A percentile compares a stretch with the other conserved stretches of the same genome.
Conservation (phyloP, 495 filamentous ascomycete genomes). For the Corynascus novoguineensis region DNA sequence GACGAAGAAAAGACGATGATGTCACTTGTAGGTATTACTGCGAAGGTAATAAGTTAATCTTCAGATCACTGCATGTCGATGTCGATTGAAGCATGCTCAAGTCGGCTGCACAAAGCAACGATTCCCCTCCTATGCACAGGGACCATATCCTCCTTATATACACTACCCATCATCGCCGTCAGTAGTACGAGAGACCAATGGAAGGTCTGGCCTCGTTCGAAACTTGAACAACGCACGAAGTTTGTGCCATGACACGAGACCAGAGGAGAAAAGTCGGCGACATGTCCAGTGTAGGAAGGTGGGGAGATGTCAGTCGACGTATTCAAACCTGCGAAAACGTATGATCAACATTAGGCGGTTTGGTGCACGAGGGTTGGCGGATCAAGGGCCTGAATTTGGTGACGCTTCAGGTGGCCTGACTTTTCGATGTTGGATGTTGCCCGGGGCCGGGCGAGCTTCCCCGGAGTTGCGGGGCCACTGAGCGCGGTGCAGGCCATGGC, state of each 20-base stretch:
- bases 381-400: not conserved
- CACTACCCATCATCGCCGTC: not conserved
- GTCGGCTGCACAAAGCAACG: conserved; percentile 1
- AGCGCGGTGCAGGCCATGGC: conserved; percentile 8
- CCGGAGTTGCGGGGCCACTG: conserved; percentile 6
- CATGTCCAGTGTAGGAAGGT: conserved; percentile 5
- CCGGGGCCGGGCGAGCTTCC: not conserved
- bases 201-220: not conserved
- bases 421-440: not conserved
- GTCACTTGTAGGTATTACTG: not conserved
- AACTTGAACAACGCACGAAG: not conserved
- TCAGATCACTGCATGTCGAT: too few relatives aligned
- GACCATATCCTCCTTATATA: not conserved
- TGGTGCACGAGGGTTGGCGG: too few relatives aligned
- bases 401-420: conserved; percentile 1
- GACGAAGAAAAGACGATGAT: not conserved
- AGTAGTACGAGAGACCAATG: not conserved
- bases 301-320: conserved; percentile 4
- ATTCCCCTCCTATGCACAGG: not conserved
- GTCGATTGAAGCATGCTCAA: too few relatives aligned
- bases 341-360: too few relatives aligned
- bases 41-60: not conserved
- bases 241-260: conserved; percentile 6
- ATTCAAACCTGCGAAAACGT: conserved; percentile 12
- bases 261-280: conserved; percentile 1